Evolutionary conservation across 2,329 filamentous ascomycete species (phyloP).

Genomic region (Fusarium sulawesiense): DNA sequence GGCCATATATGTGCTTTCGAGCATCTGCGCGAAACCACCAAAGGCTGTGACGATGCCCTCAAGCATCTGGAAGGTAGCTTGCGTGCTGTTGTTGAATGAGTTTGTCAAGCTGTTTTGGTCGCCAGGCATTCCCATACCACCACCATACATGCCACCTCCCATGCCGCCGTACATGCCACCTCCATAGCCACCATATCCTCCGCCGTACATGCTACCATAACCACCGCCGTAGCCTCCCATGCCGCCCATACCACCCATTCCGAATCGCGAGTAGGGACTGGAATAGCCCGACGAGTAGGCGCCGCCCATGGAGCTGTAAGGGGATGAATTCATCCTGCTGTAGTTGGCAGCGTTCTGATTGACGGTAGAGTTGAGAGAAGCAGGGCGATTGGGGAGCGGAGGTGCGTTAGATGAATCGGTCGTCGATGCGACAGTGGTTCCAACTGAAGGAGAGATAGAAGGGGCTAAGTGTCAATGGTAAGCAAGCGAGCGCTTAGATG

Average conservation of each 20-base stretch:
- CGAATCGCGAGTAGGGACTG: slow-evolving; percentile 59
- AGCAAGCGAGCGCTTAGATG: slow-evolving; percentile 44
- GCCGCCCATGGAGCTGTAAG: slow-evolving; percentile 61
- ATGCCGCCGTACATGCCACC: slow-evolving; percentile 56
- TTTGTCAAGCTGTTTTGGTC: slow-evolving; percentile 96
- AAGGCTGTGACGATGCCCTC: slow-evolving; percentile 97
- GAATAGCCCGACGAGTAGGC: slow-evolving; percentile 55
- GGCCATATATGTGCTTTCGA: slow-evolving; percentile 99
- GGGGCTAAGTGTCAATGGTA: slow-evolving; percentile 46
- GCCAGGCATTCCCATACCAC: slow-evolving; percentile 70
- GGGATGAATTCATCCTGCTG: slow-evolving; percentile 68
- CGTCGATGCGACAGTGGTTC: slow-evolving; percentile 55
- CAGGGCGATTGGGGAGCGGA: slow-evolving; percentile 82
- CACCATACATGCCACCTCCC: slow-evolving; percentile 55
- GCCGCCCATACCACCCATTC: slow-evolving; percentile 25
- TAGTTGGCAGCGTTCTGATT: slow-evolving; percentile 91
- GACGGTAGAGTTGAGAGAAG: slow-evolving; percentile 80
- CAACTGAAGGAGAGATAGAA: slow-evolving; percentile 56
- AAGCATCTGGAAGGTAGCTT: slow-evolving; percentile 97
- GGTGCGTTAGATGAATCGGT: slow-evolving; percentile 63
- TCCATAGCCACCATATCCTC: slow-evolving; percentile 55
- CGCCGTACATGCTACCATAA: slow-evolving; percentile 44
- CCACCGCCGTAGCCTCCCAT: slow-evolving; percentile 31
- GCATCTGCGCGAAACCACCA: slow-evolving; percentile 97
- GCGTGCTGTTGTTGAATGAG: slow-evolving; percentile 92